A percentile compares a stretch with the other conserved stretches of the same genome.
phyloP scores from a whole-genome alignment of 1,284 basidiomycete species.

The Melampsora larici-populina region DNA sequence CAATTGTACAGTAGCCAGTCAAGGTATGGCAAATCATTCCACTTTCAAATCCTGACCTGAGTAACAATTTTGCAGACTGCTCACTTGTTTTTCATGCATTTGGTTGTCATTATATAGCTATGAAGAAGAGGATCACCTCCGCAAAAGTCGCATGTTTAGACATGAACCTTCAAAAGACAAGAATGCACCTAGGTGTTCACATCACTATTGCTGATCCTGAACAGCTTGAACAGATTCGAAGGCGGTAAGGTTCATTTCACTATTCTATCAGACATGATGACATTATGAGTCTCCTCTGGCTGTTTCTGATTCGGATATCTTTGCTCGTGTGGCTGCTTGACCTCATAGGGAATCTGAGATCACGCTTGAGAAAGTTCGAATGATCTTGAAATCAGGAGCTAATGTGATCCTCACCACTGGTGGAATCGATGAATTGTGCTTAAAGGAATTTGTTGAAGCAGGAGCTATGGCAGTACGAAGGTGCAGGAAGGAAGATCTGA shows the following conservation, averaged over 20 bases:
- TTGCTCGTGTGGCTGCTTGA: slow-evolving; percentile 23
- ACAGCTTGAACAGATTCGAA: slow-evolving; percentile 93
- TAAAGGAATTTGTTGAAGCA: slow-evolving; percentile 99
- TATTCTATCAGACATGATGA: neutral
- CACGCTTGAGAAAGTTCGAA: slow-evolving; percentile 89
- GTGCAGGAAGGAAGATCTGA: slow-evolving; percentile 95
- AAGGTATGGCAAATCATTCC: slow-evolving; percentile 63
- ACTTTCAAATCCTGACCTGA: neutral
- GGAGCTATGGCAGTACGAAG: slow-evolving; percentile 98
- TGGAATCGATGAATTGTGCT: slow-evolving; percentile 94
- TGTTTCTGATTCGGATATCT: slow-evolving; percentile 3
- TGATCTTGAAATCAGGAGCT: slow-evolving; percentile 91
- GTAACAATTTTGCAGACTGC: slow-evolving; percentile 11
- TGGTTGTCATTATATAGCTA: slow-evolving; percentile 62
- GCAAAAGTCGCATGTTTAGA: slow-evolving; percentile 99
- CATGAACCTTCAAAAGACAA: slow-evolving; percentile 93
- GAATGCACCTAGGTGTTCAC: slow-evolving; percentile 97
- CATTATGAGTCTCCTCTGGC: slow-evolving; percentile 7
- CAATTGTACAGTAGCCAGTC: slow-evolving; percentile 97
- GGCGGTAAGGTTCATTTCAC: slow-evolving; percentile 61
- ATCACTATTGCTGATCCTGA: slow-evolving; percentile 96
- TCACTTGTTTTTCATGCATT: neutral
- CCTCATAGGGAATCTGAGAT: slow-evolving; percentile 82
- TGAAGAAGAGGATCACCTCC: slow-evolving; percentile 89
- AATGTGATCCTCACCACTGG: slow-evolving; percentile 98